Base-by-base conservation (phyloP, 108 stramenopile genomes). In the Pelagomonas calceolata region DNA sequence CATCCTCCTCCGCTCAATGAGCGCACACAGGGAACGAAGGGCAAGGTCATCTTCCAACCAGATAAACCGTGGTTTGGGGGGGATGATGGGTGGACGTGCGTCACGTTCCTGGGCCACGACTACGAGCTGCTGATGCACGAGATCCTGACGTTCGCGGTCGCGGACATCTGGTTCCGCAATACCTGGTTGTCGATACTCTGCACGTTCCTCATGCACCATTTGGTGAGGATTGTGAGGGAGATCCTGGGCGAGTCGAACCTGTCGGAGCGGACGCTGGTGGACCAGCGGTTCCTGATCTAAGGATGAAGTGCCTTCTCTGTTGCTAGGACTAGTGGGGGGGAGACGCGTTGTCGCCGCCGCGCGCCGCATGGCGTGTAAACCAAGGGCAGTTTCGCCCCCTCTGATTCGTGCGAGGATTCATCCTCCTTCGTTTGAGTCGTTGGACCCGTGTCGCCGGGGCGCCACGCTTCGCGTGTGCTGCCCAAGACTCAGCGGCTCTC, bases 71-170 rank as follows among this genome's bases (percentile, higher is more conserved):
- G 37, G 51, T 39, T 68, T 60, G 26, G 64, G 30, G 69, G 70
- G 14, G 68, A 77, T 67, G 64, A 81, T 72, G 67, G 74, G 30
- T 89, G 82, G 75, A 68, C 85, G 34, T 71, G 45, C 26, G 74
- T 79, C 15, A 75, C 82, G 30, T 85, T 90, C 43, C 77, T 87
- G 16, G 90, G 89, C 30, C 74, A 73, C 44, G 89, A 89, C 68
- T 33, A 73, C 30, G 85, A 90, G 51, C 72, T 90, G 5, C 68
- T 87, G 16, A 63, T 89, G 21, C 84, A 89, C 44, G 84, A 90
- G 39, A 75, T 89, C 43, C 76, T 87, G n/a, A 74, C 84, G 4
- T 88, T 85, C 76, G 80, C 86, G 43, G 63, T 76, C 33, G 73
- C 77, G 34, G 85, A 88, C 73, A 71, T 89, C 64, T 79, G 76